These are phyloP conservation scores for Pulveroboletus sp. DNA, from an alignment of 768 basidiomycete genomes.

Conservation along the genomic window DNA sequence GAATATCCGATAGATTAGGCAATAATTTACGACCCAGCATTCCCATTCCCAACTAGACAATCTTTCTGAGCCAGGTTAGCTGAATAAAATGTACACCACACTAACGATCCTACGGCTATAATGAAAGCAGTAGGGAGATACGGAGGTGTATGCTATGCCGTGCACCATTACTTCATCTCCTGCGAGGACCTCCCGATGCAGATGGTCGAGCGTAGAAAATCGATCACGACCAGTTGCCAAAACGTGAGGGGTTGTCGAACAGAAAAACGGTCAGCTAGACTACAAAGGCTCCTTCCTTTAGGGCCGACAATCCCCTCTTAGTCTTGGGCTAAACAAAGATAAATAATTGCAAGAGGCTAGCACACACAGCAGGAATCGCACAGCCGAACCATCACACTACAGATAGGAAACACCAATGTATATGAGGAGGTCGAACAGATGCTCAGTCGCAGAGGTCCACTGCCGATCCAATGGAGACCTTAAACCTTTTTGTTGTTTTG, in stretches of 20 bases:
- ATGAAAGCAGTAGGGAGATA: constrained; percentile 67
- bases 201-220: constrained; percentile 34
- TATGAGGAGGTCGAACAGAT: not conserved
- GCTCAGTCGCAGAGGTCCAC: constrained; percentile 71
- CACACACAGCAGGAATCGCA: not conserved
- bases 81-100: constrained; percentile 67
- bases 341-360: too few species aligned
- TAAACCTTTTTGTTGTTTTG: constrained; percentile 50
- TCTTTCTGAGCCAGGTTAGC: not conserved
- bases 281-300: constrained; percentile 17
- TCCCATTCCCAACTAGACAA: not conserved
- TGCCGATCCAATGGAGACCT: constrained; percentile 63
- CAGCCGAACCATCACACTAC: not conserved
- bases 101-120: constrained; percentile 76
- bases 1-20: not conserved
- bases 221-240: constrained; percentile 41
- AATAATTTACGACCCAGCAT: not conserved
- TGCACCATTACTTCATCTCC: constrained; percentile 89
- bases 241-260: constrained; percentile 39
- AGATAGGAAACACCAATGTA: not conserved
- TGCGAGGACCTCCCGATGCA: constrained; percentile 66
- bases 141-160: constrained; percentile 83
- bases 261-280: not conserved
- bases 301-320: constrained; percentile 28
- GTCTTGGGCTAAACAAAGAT: not conserved